These are phyloP conservation scores for Plantago coronopus DNA, from an alignment of 305 asterid species.

Conservation along the genomic window DNA sequence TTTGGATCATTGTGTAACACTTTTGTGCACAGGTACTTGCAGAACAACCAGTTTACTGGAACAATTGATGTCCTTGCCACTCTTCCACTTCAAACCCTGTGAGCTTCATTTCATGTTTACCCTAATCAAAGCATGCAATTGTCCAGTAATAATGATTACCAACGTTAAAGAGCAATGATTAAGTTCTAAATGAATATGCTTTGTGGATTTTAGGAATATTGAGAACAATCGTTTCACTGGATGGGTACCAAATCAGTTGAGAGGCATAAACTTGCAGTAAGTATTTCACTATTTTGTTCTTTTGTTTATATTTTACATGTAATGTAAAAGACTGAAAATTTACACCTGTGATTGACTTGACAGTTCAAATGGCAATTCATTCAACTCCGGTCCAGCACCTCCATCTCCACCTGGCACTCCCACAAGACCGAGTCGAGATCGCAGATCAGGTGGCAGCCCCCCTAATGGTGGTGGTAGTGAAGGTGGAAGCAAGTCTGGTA, in stretches of 20 bases:
- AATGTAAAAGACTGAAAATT: slow-evolving; percentile 1
- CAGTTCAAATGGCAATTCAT: slow-evolving; percentile 69
- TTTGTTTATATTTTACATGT: not conserved
- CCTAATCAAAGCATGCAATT: not conserved
- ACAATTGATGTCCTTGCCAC: slow-evolving; percentile 66
- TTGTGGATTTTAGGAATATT: slow-evolving; percentile 46
- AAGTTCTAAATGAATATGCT: slow-evolving; percentile 4
- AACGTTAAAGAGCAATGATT: not conserved
- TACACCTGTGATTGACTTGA: slow-evolving; percentile 15
- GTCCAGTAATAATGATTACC: not conserved
- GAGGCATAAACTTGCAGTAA: slow-evolving; percentile 71
- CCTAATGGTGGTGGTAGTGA: slow-evolving; percentile 34
- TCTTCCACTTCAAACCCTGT: slow-evolving; percentile 75
- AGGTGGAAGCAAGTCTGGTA: slow-evolving; percentile 53
- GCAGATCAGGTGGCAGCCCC: slow-evolving; percentile 39
- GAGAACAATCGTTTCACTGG: slow-evolving; percentile 88
- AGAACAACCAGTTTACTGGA: slow-evolving; percentile 82
- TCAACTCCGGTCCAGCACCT: slow-evolving; percentile 82
- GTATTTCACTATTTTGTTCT: slow-evolving; percentile 23
- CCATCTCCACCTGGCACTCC: slow-evolving; percentile 98
- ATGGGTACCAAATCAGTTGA: slow-evolving; percentile 71
- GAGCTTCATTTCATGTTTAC: slow-evolving; percentile 26
- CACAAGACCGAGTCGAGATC: slow-evolving; percentile 39
- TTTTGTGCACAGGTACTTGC: slow-evolving; percentile 56
- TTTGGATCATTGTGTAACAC: slow-evolving; percentile 17